phyloP scores from a whole-genome alignment of 768 basidiomycete genomes.

The Daedaleopsis sinensis region DNA sequence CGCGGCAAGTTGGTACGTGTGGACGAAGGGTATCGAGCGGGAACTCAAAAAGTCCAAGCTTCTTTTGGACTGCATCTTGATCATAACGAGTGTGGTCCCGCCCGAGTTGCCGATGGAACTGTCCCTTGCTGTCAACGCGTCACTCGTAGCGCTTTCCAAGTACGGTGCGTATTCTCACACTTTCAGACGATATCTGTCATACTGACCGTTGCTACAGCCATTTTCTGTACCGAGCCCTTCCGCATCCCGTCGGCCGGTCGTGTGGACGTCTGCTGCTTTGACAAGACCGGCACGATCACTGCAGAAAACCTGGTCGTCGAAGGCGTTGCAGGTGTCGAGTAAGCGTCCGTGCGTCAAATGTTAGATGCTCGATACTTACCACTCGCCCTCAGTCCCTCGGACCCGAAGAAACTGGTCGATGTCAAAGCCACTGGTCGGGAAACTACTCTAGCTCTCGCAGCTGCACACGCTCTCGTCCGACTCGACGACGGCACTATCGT shows the following conservation, averaged over 20 bases:
- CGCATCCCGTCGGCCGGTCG: slow-evolving; percentile 94
- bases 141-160: slow-evolving; percentile 90
- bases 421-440: slow-evolving; percentile 77
- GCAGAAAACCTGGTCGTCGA: slow-evolving; percentile 94
- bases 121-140: slow-evolving; percentile 93
- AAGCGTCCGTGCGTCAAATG: slow-evolving; percentile 33
- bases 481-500: slow-evolving; percentile 94
- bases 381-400: slow-evolving; percentile 46
- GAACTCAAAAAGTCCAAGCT: slow-evolving; percentile 94
- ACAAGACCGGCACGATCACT: slow-evolving; percentile 99
- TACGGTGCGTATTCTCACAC: slow-evolving; percentile 59
- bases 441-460: slow-evolving; percentile 87
- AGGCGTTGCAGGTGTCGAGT: slow-evolving; percentile 92
- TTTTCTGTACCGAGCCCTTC: slow-evolving; percentile 99
- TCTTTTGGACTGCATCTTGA: slow-evolving; percentile 91
- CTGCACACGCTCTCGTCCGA: slow-evolving; percentile 92
- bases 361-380: not conserved
- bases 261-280: slow-evolving; percentile 98
- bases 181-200: not conserved
- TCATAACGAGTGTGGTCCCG: slow-evolving; percentile 96
- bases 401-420: slow-evolving; percentile 70
- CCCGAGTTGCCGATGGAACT: slow-evolving; percentile 99
- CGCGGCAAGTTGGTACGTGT: slow-evolving; percentile 97
- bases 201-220: slow-evolving; percentile 57
- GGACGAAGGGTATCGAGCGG: slow-evolving; percentile 94